Evolutionary conservation across 169 alveolate genomes (phyloP).

Genomic region (Amoebophrya sp.): DNA sequence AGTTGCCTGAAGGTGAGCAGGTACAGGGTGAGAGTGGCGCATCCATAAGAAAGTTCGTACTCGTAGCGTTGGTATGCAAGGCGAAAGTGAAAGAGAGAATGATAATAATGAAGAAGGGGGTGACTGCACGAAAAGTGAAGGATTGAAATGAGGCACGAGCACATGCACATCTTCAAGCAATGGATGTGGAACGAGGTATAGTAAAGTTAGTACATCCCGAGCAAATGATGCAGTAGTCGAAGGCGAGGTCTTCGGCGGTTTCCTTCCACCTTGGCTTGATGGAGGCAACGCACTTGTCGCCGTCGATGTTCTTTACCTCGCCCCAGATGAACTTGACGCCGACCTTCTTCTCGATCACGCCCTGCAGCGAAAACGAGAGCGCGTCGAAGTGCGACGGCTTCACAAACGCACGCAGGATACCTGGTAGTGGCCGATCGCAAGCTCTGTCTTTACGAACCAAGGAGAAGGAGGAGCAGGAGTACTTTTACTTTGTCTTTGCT

Average conservation of each 20-base stretch:
- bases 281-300: constrained; percentile 19
- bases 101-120: neutral
- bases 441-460: neutral
- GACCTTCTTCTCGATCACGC: constrained; percentile 30
- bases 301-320: constrained; percentile 28
- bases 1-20: neutral
- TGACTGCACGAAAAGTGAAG: neutral
- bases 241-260: constrained; percentile 27
- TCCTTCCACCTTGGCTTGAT: constrained; percentile 10
- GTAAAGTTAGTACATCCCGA: constrained; percentile 34
- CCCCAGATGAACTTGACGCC: constrained; percentile 36
- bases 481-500: no score
- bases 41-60: no score
- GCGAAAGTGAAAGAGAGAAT: no score
- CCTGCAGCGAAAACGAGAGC: constrained; percentile 24
- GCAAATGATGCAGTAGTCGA: constrained; percentile 35
- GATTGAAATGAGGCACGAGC: no score
- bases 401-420: constrained; percentile 29
- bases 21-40: neutral
- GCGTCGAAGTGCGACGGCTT: constrained; percentile 27
- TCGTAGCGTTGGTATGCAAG: no score
- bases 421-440: neutral
- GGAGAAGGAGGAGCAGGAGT: neutral
- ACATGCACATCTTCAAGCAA: no score
- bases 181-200: no score